A percentile compares a stretch with the other conserved stretches of the same genome.
Conservation (phyloP, 1,284 basidiomycete genomes). For the Porodaedalea pini region DNA sequence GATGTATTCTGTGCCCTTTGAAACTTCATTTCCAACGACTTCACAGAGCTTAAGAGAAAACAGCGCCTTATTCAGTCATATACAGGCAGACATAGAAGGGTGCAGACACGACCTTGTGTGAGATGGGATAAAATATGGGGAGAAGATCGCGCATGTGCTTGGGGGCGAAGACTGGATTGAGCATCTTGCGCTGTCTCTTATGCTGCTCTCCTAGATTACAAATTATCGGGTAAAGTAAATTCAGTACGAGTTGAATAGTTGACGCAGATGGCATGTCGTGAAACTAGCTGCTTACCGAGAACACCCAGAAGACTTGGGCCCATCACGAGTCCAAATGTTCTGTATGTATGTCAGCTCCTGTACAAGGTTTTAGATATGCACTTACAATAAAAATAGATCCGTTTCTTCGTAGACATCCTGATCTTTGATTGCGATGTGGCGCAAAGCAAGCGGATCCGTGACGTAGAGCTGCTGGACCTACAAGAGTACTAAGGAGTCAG, state of each 20-base stretch:
- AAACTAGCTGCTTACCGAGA: conserved; percentile 4
- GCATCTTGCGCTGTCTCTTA: conserved; percentile 30
- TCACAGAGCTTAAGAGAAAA: neutral
- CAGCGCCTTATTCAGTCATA: conserved; percentile 14
- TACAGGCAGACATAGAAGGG: conserved; percentile 13
- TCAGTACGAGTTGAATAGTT: neutral
- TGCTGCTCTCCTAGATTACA: conserved; percentile 25
- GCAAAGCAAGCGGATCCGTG: conserved; percentile 37
- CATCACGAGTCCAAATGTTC: neutral
- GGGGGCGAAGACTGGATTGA: conserved; percentile 30
- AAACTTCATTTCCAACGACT: neutral
- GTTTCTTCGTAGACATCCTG: conserved; percentile 33
- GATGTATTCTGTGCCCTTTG: neutral
- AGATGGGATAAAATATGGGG: conserved; percentile 28
- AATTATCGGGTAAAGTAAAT: conserved; percentile 23
- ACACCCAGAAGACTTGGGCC: conserved; percentile 17
- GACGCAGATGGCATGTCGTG: neutral
- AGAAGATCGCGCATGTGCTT: conserved; percentile 28
- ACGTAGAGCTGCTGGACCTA: conserved; percentile 36
- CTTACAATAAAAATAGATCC: conserved; percentile 23
- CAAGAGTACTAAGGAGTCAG: conserved; percentile 25
- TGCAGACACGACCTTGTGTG: conserved; percentile 29
- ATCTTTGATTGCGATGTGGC: conserved; percentile 40
- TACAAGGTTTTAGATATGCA: neutral
- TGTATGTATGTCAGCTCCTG: neutral